Conservation (phyloP, 495 filamentous ascomycete genomes). For the Aspergillus sclerotioniger region DNA sequence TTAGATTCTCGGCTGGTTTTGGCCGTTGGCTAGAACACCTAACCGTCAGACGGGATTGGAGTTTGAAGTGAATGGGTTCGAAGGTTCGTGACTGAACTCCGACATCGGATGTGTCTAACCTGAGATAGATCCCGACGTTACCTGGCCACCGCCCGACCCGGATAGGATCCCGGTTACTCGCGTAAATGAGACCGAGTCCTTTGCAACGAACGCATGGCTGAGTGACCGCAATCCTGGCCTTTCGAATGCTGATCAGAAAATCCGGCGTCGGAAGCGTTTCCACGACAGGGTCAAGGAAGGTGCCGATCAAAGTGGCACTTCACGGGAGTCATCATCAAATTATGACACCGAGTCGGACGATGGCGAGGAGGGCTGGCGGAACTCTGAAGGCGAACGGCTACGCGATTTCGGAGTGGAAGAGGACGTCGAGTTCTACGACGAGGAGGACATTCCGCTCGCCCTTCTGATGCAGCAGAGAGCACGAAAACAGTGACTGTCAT, state of each 20-base stretch:
- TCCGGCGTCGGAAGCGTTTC: slow-evolving; percentile 51
- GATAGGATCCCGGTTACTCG: slow-evolving; percentile 62
- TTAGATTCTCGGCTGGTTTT: slow-evolving; percentile 59
- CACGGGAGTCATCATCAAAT: slow-evolving; percentile 14
- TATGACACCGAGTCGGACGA: slow-evolving; percentile 37
- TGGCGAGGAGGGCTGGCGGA: slow-evolving; percentile 71
- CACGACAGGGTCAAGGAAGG: slow-evolving; percentile 46
- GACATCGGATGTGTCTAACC: slow-evolving; percentile 6
- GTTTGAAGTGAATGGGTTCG: slow-evolving; percentile 85
- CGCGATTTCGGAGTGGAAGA: slow-evolving; percentile 91
- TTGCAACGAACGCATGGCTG: not conserved
- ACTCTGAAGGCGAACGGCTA: slow-evolving; percentile 80
- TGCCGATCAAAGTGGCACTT: slow-evolving; percentile 28
- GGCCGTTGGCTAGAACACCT: slow-evolving; percentile 57
- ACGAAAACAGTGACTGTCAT: slow-evolving; percentile 1
- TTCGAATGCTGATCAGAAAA: not conserved
- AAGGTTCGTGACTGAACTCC: slow-evolving; percentile 51
- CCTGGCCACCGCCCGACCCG: slow-evolving; percentile 91
- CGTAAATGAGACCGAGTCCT: not conserved
- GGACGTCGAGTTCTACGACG: slow-evolving; percentile 71
- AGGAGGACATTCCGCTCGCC: slow-evolving; percentile 77
- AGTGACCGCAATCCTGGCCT: not conserved
- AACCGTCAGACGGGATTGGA: slow-evolving; percentile 58
- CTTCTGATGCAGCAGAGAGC: slow-evolving; percentile 34
- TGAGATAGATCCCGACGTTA: slow-evolving; percentile 41